Percentiles rank a stretch among this genome's conserved stretches.
These are phyloP conservation scores for Waltergamsia citrina DNA, from an alignment of 2,329 filamentous ascomycete species.

Conservation along the genomic window DNA sequence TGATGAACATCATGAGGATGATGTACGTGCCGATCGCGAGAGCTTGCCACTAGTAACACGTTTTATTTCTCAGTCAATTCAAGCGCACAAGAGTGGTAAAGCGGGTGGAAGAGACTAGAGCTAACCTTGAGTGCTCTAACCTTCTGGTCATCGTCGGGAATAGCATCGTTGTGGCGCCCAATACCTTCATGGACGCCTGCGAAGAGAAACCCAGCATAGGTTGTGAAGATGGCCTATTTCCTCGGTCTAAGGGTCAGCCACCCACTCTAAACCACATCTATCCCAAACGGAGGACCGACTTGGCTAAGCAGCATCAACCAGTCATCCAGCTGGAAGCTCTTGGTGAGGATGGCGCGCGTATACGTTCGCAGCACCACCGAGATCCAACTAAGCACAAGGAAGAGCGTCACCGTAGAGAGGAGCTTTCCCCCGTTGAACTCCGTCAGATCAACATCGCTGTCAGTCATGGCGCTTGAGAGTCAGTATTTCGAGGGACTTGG, in stretches of 20 bases:
- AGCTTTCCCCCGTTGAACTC: slow-evolving; percentile 29
- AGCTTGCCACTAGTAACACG: slow-evolving; percentile 44
- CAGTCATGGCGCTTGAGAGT: no score
- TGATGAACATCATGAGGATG: slow-evolving; percentile 46
- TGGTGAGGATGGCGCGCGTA: slow-evolving; percentile 31
- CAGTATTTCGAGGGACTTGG: no score
- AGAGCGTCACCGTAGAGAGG: slow-evolving; percentile 22
- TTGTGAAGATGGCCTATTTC: slow-evolving; percentile 4
- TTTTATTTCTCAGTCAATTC: background rate
- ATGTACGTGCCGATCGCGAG: slow-evolving; percentile 40
- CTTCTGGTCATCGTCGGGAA: slow-evolving; percentile 25
- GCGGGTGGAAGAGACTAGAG: slow-evolving; percentile 3
- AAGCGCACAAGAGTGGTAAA: background rate
- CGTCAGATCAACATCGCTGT: slow-evolving; percentile 16
- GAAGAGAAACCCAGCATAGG: slow-evolving; percentile 3
- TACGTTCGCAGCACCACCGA: slow-evolving; percentile 33
- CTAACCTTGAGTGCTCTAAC: slow-evolving; percentile 36
- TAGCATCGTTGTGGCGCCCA: slow-evolving; percentile 35
- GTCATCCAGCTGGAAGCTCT: slow-evolving; percentile 38
- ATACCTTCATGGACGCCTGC: slow-evolving; percentile 31
- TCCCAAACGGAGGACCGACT: slow-evolving; percentile 20
- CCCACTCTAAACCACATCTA: background rate
- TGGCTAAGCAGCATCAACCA: slow-evolving; percentile 43
- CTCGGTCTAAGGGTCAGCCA: background rate
- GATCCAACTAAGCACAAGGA: slow-evolving; percentile 30